These are phyloP conservation scores for Coniferiporia weirii DNA, from an alignment of 1,284 basidiomycete species.

Conservation along the genomic window DNA sequence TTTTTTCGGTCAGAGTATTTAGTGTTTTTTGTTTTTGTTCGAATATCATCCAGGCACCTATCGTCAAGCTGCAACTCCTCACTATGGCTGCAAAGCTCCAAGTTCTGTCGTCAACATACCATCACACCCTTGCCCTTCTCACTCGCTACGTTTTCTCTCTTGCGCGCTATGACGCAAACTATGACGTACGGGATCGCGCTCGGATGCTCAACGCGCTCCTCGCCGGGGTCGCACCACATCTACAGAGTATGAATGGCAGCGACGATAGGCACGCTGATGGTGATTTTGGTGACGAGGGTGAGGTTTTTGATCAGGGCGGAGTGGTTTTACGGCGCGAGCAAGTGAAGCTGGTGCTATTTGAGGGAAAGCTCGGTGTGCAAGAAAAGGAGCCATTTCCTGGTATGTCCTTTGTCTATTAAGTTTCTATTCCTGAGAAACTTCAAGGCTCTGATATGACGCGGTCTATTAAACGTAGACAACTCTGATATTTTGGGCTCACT, in stretches of 20 bases:
- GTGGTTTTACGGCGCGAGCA: conserved; percentile 81
- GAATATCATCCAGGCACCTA: conserved; percentile 36
- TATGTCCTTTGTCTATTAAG: conserved; percentile 12
- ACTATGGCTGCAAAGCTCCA: conserved; percentile 82
- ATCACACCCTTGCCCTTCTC: conserved; percentile 45
- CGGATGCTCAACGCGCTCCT: conserved; percentile 76
- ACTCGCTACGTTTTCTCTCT: conserved; percentile 73
- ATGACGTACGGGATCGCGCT: conserved; percentile 85
- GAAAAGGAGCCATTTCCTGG: conserved; percentile 32
- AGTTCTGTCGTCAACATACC: conserved; percentile 57
- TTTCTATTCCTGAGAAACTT: neutral
- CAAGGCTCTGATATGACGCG: neutral
- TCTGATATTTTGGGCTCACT: conserved; percentile 52
- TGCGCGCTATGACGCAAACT: conserved; percentile 83
- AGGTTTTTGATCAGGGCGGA: conserved; percentile 49
- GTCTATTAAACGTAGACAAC: conserved; percentile 29
- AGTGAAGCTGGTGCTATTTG: conserved; percentile 71
- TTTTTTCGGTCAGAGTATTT: too few species aligned
- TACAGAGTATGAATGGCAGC: conserved; percentile 25
- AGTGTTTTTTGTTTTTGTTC: too few species aligned
- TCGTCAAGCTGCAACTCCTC: conserved; percentile 77
- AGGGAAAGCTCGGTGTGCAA: conserved; percentile 52
- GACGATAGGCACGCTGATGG: conserved; percentile 27
- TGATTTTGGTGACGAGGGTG: conserved; percentile 22
- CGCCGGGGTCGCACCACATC: conserved; percentile 43